Evolutionary conservation across 768 basidiomycete species (phyloP), one percentile per base, ranked within the genome.

Genomic region (Dioszegia aurantiaca): DNA sequence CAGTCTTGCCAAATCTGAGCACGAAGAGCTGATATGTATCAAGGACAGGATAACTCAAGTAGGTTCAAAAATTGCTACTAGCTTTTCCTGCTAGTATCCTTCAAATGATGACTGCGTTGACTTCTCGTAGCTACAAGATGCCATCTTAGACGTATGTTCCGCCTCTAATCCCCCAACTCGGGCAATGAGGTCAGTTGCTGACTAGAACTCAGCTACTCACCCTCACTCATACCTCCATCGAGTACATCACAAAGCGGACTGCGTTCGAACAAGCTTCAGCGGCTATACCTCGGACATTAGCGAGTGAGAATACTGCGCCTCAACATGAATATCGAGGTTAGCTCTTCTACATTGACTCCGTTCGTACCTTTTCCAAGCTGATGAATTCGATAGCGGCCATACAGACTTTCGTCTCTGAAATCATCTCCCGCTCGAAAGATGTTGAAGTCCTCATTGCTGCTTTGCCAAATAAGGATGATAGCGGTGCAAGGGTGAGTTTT

Each of bases 41-140:
- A 48, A 72, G 70, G 70, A 72, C 68, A 67, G 70, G 66, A 72
- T 72, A 56, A 72, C 70, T 58, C 70, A 72, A 55, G 67, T 68
- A 47, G 24, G 63, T 30, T 28, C 14, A 2, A n/a, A 14, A 33
- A 14, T 33, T 33, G 14, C 14, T n/a, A n/a, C 6, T 33, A 33
- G 33, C 6, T 6, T 33, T 6, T 14, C 33, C 8, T 33, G 33
- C 33, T 6, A 33, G 33, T n/a, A n/a, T n/a, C n/a, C n/a, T n/a
- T n/a, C n/a, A n/a, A n/a, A n/a, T n/a, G n/a, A n/a, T n/a, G n/a
- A n/a, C n/a, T n/a, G n/a, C n/a, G n/a, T 14, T 31, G 27, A 42
- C 21, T 2, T 9, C 9, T 12, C 23, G 21, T 45, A 68, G 67
- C 57, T 72, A 49, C 70, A 72, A 62, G 70, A 72, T 72, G 70